Evolutionary conservation across 257 asterid species (phyloP), one percentile per base, ranked within the genome.

Genomic region (Henckelia pumila): DNA sequence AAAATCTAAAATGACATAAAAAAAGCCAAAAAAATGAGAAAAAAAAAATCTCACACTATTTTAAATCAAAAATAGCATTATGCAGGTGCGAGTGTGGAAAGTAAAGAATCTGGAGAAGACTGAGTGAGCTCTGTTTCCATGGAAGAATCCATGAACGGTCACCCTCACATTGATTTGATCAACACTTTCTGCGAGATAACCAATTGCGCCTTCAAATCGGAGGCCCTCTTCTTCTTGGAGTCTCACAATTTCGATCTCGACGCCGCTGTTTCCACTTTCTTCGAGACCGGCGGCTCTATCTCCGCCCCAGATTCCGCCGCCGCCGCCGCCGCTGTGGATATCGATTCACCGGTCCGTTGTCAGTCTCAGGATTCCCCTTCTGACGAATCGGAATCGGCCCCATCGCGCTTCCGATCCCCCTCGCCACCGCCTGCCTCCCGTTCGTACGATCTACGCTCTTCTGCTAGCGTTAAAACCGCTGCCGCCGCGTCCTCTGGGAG

Each of bases 231-330:
- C 76, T 91, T 82, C 78, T 61, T 88, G 10, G 97, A 91, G 78
- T 86, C 95, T 60, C 97, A 91, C 83, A 81, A 82, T 58, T 88
- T 86, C 91, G 85, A 89, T 70, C 84, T 88, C 56, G 96, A 86
- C 72, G 83, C 95, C 82, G 96, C 96, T 70, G 85, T 85, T 75
- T 88, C 95, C 74, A 91, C 97, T 40, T 91, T 75, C 85, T 78
- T 88, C 71, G 96, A 91, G 60, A 63, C 76, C 55, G 71, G 86
- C 44, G 71, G 33, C 56, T 55, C 82, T 50, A 40, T 63, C 63
- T 65, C 61, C 53, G 66, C 64, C 63, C n/a, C n/a, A n/a, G n/a
- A n/a, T n/a, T n/a, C n/a, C n/a, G n/a, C n/a, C n/a, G n/a, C n/a
- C n/a, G n/a, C n/a, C n/a, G n/a, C n/a, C n/a, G 37, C 26, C 53